A percentile compares a stretch with the other conserved stretches of the same genome.
These are phyloP conservation scores for Galeopsis tetrahit DNA, from an alignment of 257 asterid genomes.

Conservation along the genomic window DNA sequence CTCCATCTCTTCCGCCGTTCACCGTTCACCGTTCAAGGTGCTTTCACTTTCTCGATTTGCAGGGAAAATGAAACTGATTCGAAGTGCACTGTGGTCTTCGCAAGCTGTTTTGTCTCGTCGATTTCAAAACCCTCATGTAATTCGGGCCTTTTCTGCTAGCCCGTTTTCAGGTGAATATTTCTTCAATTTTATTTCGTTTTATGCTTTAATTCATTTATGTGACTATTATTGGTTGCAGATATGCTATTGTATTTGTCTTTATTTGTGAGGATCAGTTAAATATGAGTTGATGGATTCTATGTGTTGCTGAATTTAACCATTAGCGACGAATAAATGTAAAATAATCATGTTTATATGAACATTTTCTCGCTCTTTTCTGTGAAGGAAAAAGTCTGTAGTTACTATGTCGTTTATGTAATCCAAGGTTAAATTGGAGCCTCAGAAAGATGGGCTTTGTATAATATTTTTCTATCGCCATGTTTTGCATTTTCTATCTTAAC, in stretches of 20 bases:
- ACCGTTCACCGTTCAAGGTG: conserved; percentile 16
- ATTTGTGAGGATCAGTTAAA: neutral
- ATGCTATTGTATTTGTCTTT: conserved; percentile 5
- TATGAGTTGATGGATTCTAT: neutral
- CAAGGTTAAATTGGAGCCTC: neutral
- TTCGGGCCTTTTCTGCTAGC: conserved; percentile 52
- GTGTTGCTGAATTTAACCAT: neutral
- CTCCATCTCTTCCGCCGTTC: conserved; percentile 3
- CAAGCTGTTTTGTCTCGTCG: conserved; percentile 46
- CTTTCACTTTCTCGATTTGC: conserved; percentile 6
- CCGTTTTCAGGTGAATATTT: conserved; percentile 39
- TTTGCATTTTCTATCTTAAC: neutral
- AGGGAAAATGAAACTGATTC: conserved; percentile 57
- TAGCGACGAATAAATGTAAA: neutral
- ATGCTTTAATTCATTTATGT: neutral
- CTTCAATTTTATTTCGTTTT: neutral
- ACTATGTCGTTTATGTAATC: neutral
- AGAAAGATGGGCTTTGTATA: neutral
- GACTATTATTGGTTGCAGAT: neutral
- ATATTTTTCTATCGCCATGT: neutral
- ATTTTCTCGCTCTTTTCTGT: neutral
- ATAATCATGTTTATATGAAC: neutral
- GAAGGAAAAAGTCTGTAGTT: neutral
- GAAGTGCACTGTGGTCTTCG: conserved; percentile 44
- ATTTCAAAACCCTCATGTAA: conserved; percentile 34